phyloP scores from a whole-genome alignment of 805 yeast genomes.

The Yamadazyma insecticola region DNA sequence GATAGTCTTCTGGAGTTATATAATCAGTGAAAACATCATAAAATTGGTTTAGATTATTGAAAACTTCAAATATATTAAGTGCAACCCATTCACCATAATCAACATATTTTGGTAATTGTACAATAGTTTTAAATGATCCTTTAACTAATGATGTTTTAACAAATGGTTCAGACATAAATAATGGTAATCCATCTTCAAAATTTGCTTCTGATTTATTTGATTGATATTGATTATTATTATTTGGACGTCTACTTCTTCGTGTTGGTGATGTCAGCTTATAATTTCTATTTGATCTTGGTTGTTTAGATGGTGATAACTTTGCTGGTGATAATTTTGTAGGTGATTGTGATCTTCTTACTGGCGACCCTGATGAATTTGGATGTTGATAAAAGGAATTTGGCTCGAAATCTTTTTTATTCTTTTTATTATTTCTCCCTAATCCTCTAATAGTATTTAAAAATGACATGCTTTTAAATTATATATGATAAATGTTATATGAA shows the following conservation, averaged over 20 bases:
- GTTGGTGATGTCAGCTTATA: conserved; percentile 17
- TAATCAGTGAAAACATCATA: conserved; percentile 89
- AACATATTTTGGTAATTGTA: conserved; percentile 90
- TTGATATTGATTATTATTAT: conserved; percentile 6
- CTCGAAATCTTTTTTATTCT: conserved; percentile 36
- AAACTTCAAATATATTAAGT: conserved; percentile 83
- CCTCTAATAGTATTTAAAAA: conserved; percentile 46
- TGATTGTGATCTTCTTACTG: conserved; percentile 31
- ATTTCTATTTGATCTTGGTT: conserved; percentile 8
- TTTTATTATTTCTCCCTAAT: conserved; percentile 42
- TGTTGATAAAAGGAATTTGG: conserved; percentile 23
- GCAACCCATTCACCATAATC: conserved; percentile 97
- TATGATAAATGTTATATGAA: too few relatives aligned
- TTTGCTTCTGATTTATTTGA: conserved; percentile 5
- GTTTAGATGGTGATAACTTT: conserved; percentile 23
- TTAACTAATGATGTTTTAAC: conserved; percentile 92
- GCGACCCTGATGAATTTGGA: conserved; percentile 28
- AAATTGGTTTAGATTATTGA: conserved; percentile 79
- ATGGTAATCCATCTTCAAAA: conserved; percentile 32
- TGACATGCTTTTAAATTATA: conserved; percentile 41
- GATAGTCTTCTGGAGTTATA: conserved; percentile 83
- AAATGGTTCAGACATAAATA: conserved; percentile 88
- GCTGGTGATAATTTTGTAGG: conserved; percentile 41
- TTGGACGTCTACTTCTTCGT: conserved; percentile 12
- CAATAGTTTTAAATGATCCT: conserved; percentile 94